Conservation (phyloP, 2,329 filamentous ascomycete genomes). For the Bipolaris gigantea region DNA sequence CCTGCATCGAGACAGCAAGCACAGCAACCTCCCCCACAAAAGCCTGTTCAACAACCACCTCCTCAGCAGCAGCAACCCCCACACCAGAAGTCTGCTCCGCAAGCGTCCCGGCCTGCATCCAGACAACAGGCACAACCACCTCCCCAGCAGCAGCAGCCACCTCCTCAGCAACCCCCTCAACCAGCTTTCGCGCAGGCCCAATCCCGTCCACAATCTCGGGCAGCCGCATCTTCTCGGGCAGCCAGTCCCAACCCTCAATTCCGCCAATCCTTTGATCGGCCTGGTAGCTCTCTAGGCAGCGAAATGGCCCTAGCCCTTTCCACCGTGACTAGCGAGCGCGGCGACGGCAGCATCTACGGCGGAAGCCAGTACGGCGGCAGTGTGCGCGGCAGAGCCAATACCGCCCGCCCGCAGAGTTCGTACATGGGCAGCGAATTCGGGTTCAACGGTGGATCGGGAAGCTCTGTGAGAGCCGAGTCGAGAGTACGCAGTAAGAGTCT, state of each 20-base stretch:
- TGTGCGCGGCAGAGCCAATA: slow-evolving; percentile 37
- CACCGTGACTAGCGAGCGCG: slow-evolving; percentile 42
- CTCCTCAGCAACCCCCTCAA: slow-evolving; percentile 39
- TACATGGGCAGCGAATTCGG: slow-evolving; percentile 46
- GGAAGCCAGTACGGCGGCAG: slow-evolving; percentile 44
- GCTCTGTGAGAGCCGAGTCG: slow-evolving; percentile 45
- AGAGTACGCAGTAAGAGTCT: slow-evolving; percentile 76
- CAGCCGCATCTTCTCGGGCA: slow-evolving; percentile 45
- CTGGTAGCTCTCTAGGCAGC: slow-evolving; percentile 49
- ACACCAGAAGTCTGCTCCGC: slow-evolving; percentile 27
- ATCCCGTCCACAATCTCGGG: slow-evolving; percentile 36
- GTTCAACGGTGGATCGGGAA: slow-evolving; percentile 26
- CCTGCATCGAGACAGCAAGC: slow-evolving; percentile 4
- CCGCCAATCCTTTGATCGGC: slow-evolving; percentile 52
- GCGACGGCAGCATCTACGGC: slow-evolving; percentile 46
- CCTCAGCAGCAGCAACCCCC: slow-evolving; percentile 38
- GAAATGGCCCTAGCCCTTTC: slow-evolving; percentile 53
- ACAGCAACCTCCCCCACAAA: background rate
- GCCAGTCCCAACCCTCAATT: slow-evolving; percentile 59
- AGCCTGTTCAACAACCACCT: slow-evolving; percentile 14
- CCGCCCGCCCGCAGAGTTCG: slow-evolving; percentile 48
- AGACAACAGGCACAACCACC: background rate
- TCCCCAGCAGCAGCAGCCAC: background rate
- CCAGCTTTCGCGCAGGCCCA: slow-evolving; percentile 28
- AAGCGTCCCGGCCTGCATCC: background rate